Conservation (phyloP, 345 rosid species). For the Euphorbia pulcherrima region DNA sequence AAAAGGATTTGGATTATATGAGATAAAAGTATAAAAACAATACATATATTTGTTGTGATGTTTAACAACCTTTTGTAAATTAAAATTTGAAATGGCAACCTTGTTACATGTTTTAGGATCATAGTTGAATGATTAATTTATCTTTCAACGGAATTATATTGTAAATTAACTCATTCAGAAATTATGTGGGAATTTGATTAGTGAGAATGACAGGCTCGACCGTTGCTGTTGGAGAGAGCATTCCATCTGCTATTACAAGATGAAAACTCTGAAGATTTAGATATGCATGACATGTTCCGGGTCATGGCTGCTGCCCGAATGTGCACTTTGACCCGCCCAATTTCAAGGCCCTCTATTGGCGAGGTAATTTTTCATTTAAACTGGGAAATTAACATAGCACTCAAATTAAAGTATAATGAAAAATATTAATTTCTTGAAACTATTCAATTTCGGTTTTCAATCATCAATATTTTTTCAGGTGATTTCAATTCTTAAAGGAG, state of each 20-base stretch:
- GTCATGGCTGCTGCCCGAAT: constrained; percentile 39
- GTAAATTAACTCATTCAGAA: neutral
- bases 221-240: constrained; percentile 34
- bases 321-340: constrained; percentile 31
- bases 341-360: constrained; percentile 26
- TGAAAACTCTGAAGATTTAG: constrained; percentile 23
- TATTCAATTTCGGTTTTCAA: neutral
- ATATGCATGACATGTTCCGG: constrained; percentile 37
- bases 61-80: too few relatives aligned
- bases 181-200: neutral
- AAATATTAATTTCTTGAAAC: too few relatives aligned
- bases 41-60: too few relatives aligned
- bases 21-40: too few relatives aligned
- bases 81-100: too few relatives aligned
- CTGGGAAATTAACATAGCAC: too few relatives aligned
- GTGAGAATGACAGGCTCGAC: constrained; percentile 31
- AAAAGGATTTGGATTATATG: too few relatives aligned
- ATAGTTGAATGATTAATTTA: too few relatives aligned
- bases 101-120: too few relatives aligned
- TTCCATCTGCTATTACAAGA: constrained; percentile 39
- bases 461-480: constrained; percentile 21
- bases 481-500: constrained; percentile 39
- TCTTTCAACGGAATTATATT: too few relatives aligned
- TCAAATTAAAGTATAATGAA: too few relatives aligned
- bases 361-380: constrained; percentile 19